phyloP scores from a whole-genome alignment of 2,329 filamentous ascomycete species.

The Ceratocystis diversiconidia region DNA sequence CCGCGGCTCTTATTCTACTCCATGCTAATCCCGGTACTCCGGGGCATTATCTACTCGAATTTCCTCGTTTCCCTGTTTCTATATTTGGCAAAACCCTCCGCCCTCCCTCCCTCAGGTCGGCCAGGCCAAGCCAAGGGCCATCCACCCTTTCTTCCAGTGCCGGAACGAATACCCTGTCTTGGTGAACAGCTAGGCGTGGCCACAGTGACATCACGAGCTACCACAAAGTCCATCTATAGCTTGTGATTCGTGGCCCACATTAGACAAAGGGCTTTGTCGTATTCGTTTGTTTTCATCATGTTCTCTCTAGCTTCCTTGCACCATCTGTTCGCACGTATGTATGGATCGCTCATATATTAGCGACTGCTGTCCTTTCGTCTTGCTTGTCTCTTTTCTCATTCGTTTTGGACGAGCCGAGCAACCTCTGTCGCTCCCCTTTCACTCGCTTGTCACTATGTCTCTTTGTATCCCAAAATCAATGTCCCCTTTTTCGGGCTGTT shows the following conservation, averaged over 20 bases:
- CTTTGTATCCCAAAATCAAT: too few species aligned
- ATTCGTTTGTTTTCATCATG: background rate
- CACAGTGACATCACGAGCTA: background rate
- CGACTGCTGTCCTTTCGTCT: too few species aligned
- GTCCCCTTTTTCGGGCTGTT: too few species aligned
- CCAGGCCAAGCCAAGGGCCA: background rate
- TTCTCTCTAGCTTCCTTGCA: background rate
- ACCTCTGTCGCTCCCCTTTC: too few species aligned
- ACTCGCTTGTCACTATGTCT: too few species aligned
- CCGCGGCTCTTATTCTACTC: background rate
- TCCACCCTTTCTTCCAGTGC: background rate
- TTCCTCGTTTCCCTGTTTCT: background rate
- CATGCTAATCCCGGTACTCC: too few species aligned
- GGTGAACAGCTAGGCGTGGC: background rate
- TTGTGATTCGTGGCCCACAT: background rate
- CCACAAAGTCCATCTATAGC: background rate
- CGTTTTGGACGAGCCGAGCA: too few species aligned
- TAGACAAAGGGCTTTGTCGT: background rate
- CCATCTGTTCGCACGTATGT: background rate
- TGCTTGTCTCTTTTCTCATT: too few species aligned
- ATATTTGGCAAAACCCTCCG: constrained; percentile 3
- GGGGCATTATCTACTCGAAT: too few species aligned
- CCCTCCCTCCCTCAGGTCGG: constrained; percentile 9
- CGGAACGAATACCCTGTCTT: background rate
- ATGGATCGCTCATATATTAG: too few species aligned